These are phyloP conservation scores for Aspergillus mulundensis DNA, from an alignment of 495 filamentous ascomycete species.

Conservation along the genomic window DNA sequence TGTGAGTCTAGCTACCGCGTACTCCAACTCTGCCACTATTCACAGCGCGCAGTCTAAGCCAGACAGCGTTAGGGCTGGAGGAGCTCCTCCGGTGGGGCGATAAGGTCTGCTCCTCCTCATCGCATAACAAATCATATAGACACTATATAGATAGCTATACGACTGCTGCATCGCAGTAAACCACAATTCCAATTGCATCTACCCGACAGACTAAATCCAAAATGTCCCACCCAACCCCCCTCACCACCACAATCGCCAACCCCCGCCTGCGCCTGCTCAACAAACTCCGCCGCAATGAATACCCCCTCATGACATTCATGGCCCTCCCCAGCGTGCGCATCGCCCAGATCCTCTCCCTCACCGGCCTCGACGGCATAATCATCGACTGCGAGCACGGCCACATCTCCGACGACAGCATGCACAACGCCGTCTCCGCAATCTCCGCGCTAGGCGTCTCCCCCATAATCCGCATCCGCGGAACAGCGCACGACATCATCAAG, in stretches of 20 bases:
- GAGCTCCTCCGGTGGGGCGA: slow-evolving; percentile 23
- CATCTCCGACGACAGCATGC: slow-evolving; percentile 26
- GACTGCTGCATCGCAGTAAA: no score
- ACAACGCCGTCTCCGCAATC: slow-evolving; percentile 47
- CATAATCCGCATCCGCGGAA: slow-evolving; percentile 62
- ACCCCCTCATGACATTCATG: slow-evolving; percentile 37
- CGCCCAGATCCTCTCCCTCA: slow-evolving; percentile 36
- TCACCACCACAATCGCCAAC: slow-evolving; percentile 33
- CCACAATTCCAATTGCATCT: no score
- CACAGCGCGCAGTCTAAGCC: not conserved
- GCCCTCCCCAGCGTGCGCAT: slow-evolving; percentile 34
- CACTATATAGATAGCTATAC: not conserved
- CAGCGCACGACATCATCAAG: slow-evolving; percentile 70
- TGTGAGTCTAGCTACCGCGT: no score
- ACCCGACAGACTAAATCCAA: no score
- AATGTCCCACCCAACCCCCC: slow-evolving; percentile 28
- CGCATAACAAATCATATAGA: not conserved
- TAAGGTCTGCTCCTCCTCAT: slow-evolving; percentile 4
- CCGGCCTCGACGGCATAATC: slow-evolving; percentile 30
- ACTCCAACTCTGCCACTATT: not conserved
- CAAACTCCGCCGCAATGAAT: slow-evolving; percentile 26
- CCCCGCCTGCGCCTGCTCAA: slow-evolving; percentile 35
- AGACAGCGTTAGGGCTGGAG: slow-evolving; percentile 3
- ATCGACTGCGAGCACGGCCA: slow-evolving; percentile 65
- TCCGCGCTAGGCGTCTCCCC: slow-evolving; percentile 62